phyloP scores from a whole-genome alignment of 116 monocot genomes.

The Zostera marina region DNA sequence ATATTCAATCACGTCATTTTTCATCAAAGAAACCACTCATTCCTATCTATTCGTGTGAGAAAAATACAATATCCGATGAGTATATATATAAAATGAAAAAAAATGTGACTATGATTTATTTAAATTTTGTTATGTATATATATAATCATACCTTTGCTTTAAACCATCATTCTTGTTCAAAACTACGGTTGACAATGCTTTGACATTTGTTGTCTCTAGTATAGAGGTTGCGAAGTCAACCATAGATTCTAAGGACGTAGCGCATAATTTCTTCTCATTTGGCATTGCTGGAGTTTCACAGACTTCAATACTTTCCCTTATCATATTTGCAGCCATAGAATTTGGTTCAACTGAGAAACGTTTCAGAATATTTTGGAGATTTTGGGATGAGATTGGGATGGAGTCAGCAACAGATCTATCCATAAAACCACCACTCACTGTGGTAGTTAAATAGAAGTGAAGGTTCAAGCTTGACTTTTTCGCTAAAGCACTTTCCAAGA shows the following conservation, averaged over 20 bases:
- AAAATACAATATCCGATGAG: too few relatives aligned
- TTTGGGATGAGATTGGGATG: constrained; percentile 39
- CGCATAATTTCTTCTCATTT: constrained; percentile 38
- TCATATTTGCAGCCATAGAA: constrained; percentile 16
- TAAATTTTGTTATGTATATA: too few relatives aligned
- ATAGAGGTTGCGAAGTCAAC: constrained; percentile 37
- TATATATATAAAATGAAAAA: neutral
- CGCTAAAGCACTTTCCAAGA: constrained; percentile 27
- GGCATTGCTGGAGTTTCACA: constrained; percentile 25
- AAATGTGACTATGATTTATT: neutral
- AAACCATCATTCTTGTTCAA: neutral
- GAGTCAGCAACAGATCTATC: constrained; percentile 16
- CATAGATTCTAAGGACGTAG: constrained; percentile 64
- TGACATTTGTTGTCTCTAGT: constrained; percentile 15
- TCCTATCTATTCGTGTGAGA: too few relatives aligned
- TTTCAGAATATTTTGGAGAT: constrained; percentile 17
- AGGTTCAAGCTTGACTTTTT: constrained; percentile 16
- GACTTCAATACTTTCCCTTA: constrained; percentile 14
- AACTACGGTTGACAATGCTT: constrained; percentile 13
- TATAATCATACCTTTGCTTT: constrained; percentile 4
- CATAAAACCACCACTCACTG: constrained; percentile 13
- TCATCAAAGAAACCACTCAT: neutral
- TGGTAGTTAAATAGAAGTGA: constrained; percentile 8
- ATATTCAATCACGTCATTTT: neutral
- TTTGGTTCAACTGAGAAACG: constrained; percentile 19